Percentiles rank a stretch among this genome's conserved stretches.
Conservation (phyloP, 805 yeast genomes). For the Starmera caribaea region DNA sequence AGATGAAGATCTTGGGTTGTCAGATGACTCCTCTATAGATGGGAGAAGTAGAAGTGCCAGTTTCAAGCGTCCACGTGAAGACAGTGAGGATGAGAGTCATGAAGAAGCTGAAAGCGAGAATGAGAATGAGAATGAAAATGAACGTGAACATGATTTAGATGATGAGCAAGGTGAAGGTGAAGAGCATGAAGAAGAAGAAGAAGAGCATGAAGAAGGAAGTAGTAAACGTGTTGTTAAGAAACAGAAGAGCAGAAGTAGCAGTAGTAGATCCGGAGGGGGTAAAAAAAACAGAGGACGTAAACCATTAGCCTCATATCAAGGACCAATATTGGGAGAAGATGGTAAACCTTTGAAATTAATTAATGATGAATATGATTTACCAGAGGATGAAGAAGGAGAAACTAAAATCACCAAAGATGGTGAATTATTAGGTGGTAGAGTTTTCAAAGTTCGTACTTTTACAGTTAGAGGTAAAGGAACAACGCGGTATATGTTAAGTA, state of each 20-base stretch:
- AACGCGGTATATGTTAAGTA: constrained; percentile 76
- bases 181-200: constrained; percentile 7
- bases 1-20: too few species aligned
- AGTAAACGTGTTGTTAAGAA: constrained; percentile 18
- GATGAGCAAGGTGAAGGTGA: constrained; percentile 18
- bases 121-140: constrained; percentile 3
- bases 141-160: constrained; percentile 16
- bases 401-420: constrained; percentile 64
- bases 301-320: constrained; percentile 21
- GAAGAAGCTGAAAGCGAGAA: constrained; percentile 11
- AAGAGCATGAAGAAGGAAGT: constrained; percentile 7
- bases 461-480: constrained; percentile 52
- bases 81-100: constrained; percentile 4
- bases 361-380: constrained; percentile 71
- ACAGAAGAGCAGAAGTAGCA: constrained; percentile 5
- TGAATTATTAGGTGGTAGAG: constrained; percentile 58
- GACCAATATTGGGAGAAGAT: constrained; percentile 44
- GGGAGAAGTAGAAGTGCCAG: too few species aligned
- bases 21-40: too few species aligned
- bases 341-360: constrained; percentile 57
- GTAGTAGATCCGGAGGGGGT: constrained; percentile 8
- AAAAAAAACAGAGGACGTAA: constrained; percentile 33
- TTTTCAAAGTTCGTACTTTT: constrained; percentile 63
- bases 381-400: constrained; percentile 73
- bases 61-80: too few species aligned